Evolutionary conservation across 192 early-diverging fungal species (phyloP).

Genomic region (Coemansia sp.): DNA sequence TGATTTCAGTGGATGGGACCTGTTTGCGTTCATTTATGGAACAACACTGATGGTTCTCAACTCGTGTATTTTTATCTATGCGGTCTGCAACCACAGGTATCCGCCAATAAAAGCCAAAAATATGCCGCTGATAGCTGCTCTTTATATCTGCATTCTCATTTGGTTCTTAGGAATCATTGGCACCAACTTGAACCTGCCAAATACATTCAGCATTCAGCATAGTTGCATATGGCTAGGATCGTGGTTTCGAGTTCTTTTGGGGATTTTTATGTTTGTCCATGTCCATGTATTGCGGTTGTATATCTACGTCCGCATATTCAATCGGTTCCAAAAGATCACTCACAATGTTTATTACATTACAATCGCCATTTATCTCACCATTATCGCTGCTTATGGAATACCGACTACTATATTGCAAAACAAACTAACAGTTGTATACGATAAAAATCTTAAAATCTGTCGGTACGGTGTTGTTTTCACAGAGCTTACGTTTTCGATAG

Average conservation of each 20-base stretch:
- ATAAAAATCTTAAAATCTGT: constrained; percentile 8
- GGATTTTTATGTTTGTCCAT: constrained; percentile 33
- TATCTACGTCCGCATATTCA: constrained; percentile 45
- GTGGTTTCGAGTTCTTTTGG: constrained; percentile 41
- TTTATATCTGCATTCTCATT: constrained; percentile 36
- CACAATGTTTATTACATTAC: constrained; percentile 10
- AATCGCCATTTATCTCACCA: background rate
- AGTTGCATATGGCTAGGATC: constrained; percentile 36
- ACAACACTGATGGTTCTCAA: constrained; percentile 30
- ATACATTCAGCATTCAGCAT: constrained; percentile 2
- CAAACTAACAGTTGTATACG: constrained; percentile 19
- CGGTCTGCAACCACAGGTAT: constrained; percentile 22
- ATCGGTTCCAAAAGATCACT: constrained; percentile 12
- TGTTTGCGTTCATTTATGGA: constrained; percentile 19
- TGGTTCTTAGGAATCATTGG: constrained; percentile 45
- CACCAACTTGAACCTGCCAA: constrained; percentile 33
- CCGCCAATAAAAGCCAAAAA: constrained; percentile 48
- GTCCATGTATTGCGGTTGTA: constrained; percentile 40
- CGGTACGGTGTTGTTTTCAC: constrained; percentile 24
- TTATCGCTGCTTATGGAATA: constrained; percentile 22
- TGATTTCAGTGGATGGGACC: constrained; percentile 8
- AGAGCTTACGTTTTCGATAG: constrained; percentile 39
- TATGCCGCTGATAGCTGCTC: constrained; percentile 25
- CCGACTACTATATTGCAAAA: constrained; percentile 25
- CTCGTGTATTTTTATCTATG: constrained; percentile 32